Percentiles rank a stretch among this genome's conserved stretches.
Conservation (phyloP, 441 rosid genomes). For the Aquilaria agallochum region DNA sequence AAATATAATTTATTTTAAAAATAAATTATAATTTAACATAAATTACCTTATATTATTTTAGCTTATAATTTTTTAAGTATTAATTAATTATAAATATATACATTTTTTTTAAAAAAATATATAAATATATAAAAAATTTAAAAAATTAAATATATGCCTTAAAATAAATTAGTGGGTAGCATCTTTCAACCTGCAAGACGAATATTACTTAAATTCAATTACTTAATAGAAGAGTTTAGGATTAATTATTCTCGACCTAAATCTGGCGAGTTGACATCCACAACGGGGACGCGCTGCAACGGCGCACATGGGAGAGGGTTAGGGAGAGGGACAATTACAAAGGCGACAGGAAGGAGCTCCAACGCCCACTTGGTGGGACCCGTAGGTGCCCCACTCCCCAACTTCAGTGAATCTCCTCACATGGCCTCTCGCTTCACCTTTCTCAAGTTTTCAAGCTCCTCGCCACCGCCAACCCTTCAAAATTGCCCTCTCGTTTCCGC, state of each 20-base stretch:
- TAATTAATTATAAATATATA: too few relatives aligned
- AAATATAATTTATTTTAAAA: too few relatives aligned
- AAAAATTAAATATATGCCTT: not conserved
- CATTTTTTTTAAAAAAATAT: not conserved
- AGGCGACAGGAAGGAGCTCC: conserved; percentile 37
- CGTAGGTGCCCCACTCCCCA: not conserved
- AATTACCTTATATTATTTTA: too few relatives aligned
- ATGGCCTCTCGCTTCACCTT: conserved; percentile 28
- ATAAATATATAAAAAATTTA: not conserved
- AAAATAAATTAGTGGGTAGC: not conserved
- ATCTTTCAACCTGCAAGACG: not conserved
- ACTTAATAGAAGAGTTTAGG: not conserved
- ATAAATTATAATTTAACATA: too few relatives aligned
- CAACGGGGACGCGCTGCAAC: conserved; percentile 9
- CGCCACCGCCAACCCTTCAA: not conserved
- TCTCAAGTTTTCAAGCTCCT: not conserved
- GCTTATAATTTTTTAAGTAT: too few relatives aligned
- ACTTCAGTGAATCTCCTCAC: conserved; percentile 27
- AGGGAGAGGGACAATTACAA: conserved; percentile 3
- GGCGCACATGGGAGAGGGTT: conserved; percentile 52
- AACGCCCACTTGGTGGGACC: conserved; percentile 26
- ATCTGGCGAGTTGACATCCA: too few relatives aligned
- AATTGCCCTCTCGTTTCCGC: not conserved
- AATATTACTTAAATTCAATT: not conserved
- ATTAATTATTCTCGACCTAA: too few relatives aligned